phyloP scores from a whole-genome alignment of 31 red algal genomes.

The Odonthalia washingtoniensis region DNA sequence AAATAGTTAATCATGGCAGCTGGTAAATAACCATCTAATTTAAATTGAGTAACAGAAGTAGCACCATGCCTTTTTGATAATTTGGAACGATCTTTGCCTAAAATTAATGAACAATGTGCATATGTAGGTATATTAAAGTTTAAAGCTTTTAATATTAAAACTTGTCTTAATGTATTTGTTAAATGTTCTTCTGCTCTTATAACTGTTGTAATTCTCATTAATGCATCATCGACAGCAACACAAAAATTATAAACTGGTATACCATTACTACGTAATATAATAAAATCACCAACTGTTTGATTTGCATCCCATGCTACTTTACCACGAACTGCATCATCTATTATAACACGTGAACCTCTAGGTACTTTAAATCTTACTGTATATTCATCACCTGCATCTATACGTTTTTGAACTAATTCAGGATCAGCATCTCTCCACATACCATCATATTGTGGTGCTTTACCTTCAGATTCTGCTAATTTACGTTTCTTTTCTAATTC shows the following conservation, averaged over 20 bases:
- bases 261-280: constrained; percentile 80
- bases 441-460: constrained; percentile 92
- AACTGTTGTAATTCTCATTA: constrained; percentile 95
- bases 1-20: constrained; percentile 97
- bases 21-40: constrained; percentile 89
- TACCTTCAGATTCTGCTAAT: constrained; percentile 64
- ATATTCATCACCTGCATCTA: constrained; percentile 76
- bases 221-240: constrained; percentile 96
- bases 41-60: constrained; percentile 87
- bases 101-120: constrained; percentile 92
- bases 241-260: constrained; percentile 99
- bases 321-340: constrained; percentile 94
- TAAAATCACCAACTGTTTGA: constrained; percentile 94
- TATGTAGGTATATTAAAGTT: constrained; percentile 84
- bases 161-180: constrained; percentile 92
- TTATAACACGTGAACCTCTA: constrained; percentile 64
- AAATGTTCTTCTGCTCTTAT: constrained; percentile 98
- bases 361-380: constrained; percentile 90
- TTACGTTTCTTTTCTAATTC: constrained; percentile 84
- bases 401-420: constrained; percentile 52
- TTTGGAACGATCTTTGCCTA: constrained; percentile 89
- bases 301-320: constrained; percentile 94
- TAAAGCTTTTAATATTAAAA: constrained; percentile 86
- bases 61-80: constrained; percentile 96
- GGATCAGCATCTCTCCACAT: constrained; percentile 88